Conservation (phyloP, 345 rosid genomes). For the Euphorbia pulcherrima region DNA sequence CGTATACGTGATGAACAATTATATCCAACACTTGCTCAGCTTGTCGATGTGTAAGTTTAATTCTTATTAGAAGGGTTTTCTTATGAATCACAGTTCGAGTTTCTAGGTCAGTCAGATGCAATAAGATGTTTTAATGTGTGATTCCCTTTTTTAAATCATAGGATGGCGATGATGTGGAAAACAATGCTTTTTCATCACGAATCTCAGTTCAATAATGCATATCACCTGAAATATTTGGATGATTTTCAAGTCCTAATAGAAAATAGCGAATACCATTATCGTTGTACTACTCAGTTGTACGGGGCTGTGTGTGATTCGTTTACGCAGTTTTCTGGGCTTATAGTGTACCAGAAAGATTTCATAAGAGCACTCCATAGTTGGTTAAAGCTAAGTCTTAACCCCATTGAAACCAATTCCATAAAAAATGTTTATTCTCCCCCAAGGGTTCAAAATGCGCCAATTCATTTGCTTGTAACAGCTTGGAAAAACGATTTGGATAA, state of each 20-base stretch:
- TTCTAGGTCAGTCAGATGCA: neutral
- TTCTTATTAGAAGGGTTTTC: too few species aligned
- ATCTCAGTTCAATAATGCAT: slow-evolving; percentile 45
- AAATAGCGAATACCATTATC: slow-evolving; percentile 67
- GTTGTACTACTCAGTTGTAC: slow-evolving; percentile 62
- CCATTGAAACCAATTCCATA: slow-evolving; percentile 76
- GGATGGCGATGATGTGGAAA: slow-evolving; percentile 91
- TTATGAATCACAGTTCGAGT: too few species aligned
- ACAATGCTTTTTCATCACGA: slow-evolving; percentile 64
- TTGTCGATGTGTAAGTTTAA: slow-evolving; percentile 89
- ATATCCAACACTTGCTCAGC: slow-evolving; percentile 72
- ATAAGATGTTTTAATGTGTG: neutral
- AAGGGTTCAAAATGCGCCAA: slow-evolving; percentile 54
- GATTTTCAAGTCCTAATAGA: slow-evolving; percentile 51
- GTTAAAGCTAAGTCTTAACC: slow-evolving; percentile 73
- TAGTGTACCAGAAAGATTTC: slow-evolving; percentile 70
- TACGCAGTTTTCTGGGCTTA: slow-evolving; percentile 55
- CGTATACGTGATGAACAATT: slow-evolving; percentile 82
- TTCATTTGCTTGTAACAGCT: slow-evolving; percentile 50
- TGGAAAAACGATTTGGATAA: slow-evolving; percentile 62
- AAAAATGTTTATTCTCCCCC: slow-evolving; percentile 93
- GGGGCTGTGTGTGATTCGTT: slow-evolving; percentile 78
- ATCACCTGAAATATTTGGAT: slow-evolving; percentile 39
- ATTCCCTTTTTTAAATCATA: slow-evolving; percentile 29
- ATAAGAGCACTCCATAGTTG: slow-evolving; percentile 58